These are phyloP conservation scores for Akanthomyces lecanii DNA, from an alignment of 2,329 filamentous ascomycete genomes.

Conservation along the genomic window DNA sequence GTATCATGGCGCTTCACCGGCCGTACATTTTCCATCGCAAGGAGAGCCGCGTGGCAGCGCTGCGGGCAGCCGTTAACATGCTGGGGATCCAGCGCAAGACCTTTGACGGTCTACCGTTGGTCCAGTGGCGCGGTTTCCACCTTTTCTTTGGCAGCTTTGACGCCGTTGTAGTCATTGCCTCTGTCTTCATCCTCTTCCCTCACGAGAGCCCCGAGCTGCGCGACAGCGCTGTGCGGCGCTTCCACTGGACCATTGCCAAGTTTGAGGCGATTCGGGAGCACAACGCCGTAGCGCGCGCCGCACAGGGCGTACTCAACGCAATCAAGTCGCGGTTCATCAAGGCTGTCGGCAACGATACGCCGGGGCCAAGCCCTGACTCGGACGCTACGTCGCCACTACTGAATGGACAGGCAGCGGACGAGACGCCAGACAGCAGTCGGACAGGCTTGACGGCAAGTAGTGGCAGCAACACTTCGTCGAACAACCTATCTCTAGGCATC, in stretches of 20 bases:
- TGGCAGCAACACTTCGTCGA: not conserved
- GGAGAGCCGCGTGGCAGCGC: constrained; percentile 50
- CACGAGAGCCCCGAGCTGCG: constrained; percentile 48
- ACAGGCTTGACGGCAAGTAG: not conserved
- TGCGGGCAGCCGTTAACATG: constrained; percentile 52
- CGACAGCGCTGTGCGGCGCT: constrained; percentile 48
- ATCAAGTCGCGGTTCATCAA: constrained; percentile 52
- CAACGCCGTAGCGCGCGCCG: constrained; percentile 51
- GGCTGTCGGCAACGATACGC: constrained; percentile 34
- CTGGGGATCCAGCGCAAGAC: constrained; percentile 50
- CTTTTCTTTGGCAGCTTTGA: constrained; percentile 63
- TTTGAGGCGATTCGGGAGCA: constrained; percentile 53
- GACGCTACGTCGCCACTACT: not conserved
- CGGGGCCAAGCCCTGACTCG: not conserved
- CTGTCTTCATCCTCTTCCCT: constrained; percentile 59
- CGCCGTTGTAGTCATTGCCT: constrained; percentile 56
- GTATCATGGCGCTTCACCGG: constrained; percentile 56
- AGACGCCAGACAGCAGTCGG: not conserved
- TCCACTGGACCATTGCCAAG: constrained; percentile 55
- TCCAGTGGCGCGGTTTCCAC: constrained; percentile 49
- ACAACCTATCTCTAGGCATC: constrained; percentile 5
- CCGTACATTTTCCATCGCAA: constrained; percentile 58
- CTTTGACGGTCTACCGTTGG: constrained; percentile 44
- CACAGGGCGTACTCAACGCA: constrained; percentile 51
- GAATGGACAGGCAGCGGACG: constrained; percentile 1